Evolutionary conservation across 1,284 basidiomycete species (phyloP).

Genomic region (Grifola frondosa): DNA sequence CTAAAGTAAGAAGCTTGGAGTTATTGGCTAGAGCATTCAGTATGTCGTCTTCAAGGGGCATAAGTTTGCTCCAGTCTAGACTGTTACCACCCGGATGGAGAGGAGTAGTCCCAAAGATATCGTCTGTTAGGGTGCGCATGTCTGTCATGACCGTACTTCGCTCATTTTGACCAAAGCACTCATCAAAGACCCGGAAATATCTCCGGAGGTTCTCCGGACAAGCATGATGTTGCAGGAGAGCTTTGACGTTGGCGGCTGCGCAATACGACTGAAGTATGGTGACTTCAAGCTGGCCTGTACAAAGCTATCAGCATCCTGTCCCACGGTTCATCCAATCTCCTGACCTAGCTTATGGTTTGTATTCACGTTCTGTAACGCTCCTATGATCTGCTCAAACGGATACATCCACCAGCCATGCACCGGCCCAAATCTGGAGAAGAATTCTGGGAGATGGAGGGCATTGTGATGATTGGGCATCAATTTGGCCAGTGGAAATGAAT

Average conservation of each 20-base stretch:
- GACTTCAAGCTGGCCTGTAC: not conserved
- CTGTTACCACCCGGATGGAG: too few species aligned
- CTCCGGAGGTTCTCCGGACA: not conserved
- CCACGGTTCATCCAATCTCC: not conserved
- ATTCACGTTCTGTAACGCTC: conserved; percentile 24
- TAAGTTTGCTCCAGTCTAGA: too few species aligned
- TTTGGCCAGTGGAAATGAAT: too few species aligned
- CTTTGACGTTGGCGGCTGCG: not conserved
- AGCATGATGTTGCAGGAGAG: not conserved
- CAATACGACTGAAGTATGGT: conserved; percentile 1
- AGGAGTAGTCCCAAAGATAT: too few species aligned
- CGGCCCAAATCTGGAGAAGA: too few species aligned
- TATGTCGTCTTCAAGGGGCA: too few species aligned
- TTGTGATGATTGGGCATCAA: too few species aligned
- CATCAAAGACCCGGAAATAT: not conserved
- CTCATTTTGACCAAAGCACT: not conserved
- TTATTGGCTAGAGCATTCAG: too few species aligned
- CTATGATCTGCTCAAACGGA: too few species aligned
- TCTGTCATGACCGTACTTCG: not conserved
- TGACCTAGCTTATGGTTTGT: conserved; percentile 22
- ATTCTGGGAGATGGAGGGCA: too few species aligned
- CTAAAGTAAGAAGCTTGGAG: too few species aligned
- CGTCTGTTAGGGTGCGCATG: not conserved
- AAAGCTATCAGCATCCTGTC: not conserved
- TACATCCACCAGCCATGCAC: too few species aligned